Conservation (phyloP, 768 basidiomycete genomes). For the Mycena polygramma region DNA sequence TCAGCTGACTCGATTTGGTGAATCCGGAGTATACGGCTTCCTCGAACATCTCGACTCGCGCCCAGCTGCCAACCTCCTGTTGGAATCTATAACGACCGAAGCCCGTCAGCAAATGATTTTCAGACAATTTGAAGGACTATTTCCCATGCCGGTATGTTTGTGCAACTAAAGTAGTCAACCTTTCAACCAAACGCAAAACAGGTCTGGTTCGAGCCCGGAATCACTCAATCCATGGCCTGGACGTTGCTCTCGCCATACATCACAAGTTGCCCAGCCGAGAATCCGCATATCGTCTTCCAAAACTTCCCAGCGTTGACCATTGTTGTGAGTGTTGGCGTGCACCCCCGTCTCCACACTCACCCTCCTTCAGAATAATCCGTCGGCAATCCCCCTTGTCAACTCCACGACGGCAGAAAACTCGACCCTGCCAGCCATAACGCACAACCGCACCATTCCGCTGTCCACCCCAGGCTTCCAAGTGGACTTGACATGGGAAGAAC, state of each 20-base stretch:
- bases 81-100: constrained; percentile 72
- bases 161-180: too few relatives aligned
- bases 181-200: constrained; percentile 12
- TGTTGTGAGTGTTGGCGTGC: constrained; percentile 46
- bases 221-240: constrained; percentile 76
- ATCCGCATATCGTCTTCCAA: constrained; percentile 63
- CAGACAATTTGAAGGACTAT: constrained; percentile 71
- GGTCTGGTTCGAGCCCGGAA: constrained; percentile 65
- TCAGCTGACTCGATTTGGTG: constrained; percentile 65
- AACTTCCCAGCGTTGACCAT: constrained; percentile 71
- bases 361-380: constrained; percentile 48
- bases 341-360: not conserved
- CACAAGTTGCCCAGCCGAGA: constrained; percentile 63
- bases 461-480: constrained; percentile 60
- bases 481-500: constrained; percentile 66
- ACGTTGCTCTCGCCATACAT: constrained; percentile 69
- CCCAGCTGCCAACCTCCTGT: constrained; percentile 62
- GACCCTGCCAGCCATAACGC: constrained; percentile 63
- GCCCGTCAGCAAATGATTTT: constrained; percentile 76
- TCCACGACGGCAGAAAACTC: constrained; percentile 46
- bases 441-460: constrained; percentile 64
- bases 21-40: constrained; percentile 74
- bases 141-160: constrained; percentile 65
- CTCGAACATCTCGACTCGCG: constrained; percentile 73
- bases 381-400: constrained; percentile 43